These are phyloP conservation scores for Hypoxylon trugodes DNA, from an alignment of 495 filamentous ascomycete genomes.

Conservation along the genomic window DNA sequence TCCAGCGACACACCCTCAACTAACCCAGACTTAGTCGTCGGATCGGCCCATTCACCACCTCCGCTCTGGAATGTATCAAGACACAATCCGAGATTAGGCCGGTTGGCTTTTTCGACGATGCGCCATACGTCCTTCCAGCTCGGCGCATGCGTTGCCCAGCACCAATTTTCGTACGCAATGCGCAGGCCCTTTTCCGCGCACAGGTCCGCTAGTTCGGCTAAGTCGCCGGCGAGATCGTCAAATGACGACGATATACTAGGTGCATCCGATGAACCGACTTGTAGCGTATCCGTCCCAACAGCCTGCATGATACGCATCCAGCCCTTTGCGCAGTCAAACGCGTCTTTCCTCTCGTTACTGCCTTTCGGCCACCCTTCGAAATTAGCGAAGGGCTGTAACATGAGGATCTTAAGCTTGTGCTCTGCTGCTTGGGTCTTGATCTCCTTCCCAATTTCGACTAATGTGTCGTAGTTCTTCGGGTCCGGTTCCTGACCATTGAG, in stretches of 20 bases:
- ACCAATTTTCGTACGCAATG: conserved; percentile 86
- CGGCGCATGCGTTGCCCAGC: conserved; percentile 78
- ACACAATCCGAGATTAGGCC: conserved; percentile 76
- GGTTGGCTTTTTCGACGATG: conserved; percentile 67
- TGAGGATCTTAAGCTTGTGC: conserved; percentile 67
- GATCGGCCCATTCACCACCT: conserved; percentile 80
- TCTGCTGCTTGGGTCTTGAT: conserved; percentile 62
- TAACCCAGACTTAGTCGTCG: conserved; percentile 70
- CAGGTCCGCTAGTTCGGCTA: conserved; percentile 70
- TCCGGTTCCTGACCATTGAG: conserved; percentile 60
- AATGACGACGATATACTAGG: conserved; percentile 59
- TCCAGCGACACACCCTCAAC: conserved; percentile 50
- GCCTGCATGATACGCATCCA: conserved; percentile 81
- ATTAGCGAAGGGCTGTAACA: conserved; percentile 81
- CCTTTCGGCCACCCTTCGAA: conserved; percentile 79
- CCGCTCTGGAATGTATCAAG: conserved; percentile 85
- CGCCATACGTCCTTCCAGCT: conserved; percentile 74
- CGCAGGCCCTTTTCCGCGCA: conserved; percentile 63
- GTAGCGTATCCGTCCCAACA: conserved; percentile 75
- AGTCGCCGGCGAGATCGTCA: conserved; percentile 64
- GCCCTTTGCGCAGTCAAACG: conserved; percentile 68
- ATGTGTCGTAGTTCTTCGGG: conserved; percentile 63
- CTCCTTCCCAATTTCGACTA: conserved; percentile 60
- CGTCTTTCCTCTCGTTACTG: conserved; percentile 66
- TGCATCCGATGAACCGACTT: conserved; percentile 77